Percentiles rank a stretch among this genome's conserved stretches.
Evolutionary conservation across 2,329 filamentous ascomycete species (phyloP).

Genomic region (Aspergillus sp.): DNA sequence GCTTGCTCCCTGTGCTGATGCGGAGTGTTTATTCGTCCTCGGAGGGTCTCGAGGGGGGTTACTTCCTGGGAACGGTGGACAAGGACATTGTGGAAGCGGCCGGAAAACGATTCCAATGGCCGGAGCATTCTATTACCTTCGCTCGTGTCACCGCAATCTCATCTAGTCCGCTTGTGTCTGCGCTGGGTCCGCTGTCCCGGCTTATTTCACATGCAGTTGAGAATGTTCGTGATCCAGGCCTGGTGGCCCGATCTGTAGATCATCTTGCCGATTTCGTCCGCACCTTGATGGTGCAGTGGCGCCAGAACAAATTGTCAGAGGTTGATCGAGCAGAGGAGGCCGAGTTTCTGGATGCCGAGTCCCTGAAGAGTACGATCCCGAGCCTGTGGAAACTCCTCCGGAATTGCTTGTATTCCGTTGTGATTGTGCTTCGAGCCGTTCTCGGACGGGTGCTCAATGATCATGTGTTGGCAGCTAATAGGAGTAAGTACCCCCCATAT

Average conservation of each 20-base stretch:
- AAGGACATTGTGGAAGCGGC: constrained; percentile 61
- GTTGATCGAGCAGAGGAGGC: constrained; percentile 69
- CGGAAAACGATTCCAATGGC: constrained; percentile 64
- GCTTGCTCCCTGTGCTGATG: constrained; percentile 68
- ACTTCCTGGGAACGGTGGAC: constrained; percentile 70
- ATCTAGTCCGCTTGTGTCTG: constrained; percentile 58
- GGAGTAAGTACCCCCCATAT: constrained; percentile 40
- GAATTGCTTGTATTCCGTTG: constrained; percentile 71
- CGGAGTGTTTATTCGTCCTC: constrained; percentile 66
- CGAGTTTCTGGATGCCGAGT: constrained; percentile 63
- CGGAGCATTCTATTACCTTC: constrained; percentile 57
- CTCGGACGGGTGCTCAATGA: constrained; percentile 66
- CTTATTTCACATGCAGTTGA: constrained; percentile 64
- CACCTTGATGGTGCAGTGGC: constrained; percentile 70
- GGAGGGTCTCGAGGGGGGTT: constrained; percentile 73
- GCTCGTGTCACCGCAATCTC: constrained; percentile 56
- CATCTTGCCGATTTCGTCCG: constrained; percentile 66
- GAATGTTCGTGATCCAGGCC: constrained; percentile 48
- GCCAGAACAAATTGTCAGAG: constrained; percentile 68
- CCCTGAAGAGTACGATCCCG: constrained; percentile 65
- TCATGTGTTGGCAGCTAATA: constrained; percentile 52
- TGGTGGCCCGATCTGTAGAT: constrained; percentile 51
- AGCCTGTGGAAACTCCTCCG: constrained; percentile 73
- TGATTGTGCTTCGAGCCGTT: constrained; percentile 72
- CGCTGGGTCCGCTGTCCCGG: constrained; percentile 62